Evolutionary conservation across 176 grass and related monocot genomes (phyloP).

Genomic region (Eragrostis nindensis): DNA sequence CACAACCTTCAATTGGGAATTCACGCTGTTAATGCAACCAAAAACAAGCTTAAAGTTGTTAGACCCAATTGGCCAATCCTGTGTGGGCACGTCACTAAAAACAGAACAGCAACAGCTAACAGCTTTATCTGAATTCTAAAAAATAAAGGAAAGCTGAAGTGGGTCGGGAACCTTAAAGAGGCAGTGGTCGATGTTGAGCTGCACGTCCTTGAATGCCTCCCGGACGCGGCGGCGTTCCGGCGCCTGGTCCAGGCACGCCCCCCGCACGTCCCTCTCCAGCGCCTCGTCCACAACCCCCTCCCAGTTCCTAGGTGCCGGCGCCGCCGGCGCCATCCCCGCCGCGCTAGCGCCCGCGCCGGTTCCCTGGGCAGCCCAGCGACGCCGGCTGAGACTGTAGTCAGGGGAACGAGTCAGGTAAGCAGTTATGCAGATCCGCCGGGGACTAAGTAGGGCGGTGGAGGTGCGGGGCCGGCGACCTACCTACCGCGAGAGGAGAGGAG

Average conservation of each 20-base stretch:
- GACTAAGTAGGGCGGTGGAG: neutral
- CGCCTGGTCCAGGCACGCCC: conserved; percentile 73
- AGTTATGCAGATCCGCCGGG: neutral
- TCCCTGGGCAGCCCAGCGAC: neutral
- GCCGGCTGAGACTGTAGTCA: neutral
- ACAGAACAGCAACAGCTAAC: neutral
- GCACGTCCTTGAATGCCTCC: conserved; percentile 82
- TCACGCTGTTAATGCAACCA: neutral
- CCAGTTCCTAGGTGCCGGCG: conserved; percentile 48
- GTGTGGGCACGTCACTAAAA: neutral
- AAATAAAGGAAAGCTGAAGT: neutral
- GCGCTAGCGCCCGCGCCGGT: conserved; percentile 9
- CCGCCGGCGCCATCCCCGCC: conserved; percentile 17
- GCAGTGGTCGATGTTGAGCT: conserved; percentile 85
- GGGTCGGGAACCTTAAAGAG: conserved; percentile 57
- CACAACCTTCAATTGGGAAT: neutral
- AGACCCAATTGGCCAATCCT: neutral
- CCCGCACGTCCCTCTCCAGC: conserved; percentile 60
- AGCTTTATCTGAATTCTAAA: neutral
- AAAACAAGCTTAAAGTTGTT: neutral
- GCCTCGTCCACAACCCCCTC: conserved; percentile 71
- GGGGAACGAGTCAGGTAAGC: neutral
- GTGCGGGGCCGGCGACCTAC: conserved; percentile 1
- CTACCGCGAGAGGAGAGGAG: conserved; percentile 13
- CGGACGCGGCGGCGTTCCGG: conserved; percentile 74